phyloP scores from a whole-genome alignment of 1,284 basidiomycete genomes.

The Ceratobasidium papillatum region DNA sequence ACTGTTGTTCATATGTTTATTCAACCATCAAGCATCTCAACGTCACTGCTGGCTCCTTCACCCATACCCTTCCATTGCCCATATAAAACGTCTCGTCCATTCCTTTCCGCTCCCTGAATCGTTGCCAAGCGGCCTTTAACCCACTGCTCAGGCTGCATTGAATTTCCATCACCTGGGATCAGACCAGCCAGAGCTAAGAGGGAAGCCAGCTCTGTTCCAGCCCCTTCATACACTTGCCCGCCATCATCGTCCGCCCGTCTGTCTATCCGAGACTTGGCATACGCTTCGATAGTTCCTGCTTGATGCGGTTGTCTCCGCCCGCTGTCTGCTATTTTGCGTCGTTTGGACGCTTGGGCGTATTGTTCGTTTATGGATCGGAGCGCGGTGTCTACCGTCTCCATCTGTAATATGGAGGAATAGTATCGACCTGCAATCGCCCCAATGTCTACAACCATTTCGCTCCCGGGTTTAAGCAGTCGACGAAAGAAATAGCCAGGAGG shows the following conservation, averaged over 20 bases:
- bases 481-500: constrained; percentile 73
- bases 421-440: constrained; percentile 75
- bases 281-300: constrained; percentile 19
- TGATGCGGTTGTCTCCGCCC: background rate
- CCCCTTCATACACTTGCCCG: background rate
- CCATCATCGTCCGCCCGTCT: background rate
- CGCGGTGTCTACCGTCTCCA: constrained; percentile 40
- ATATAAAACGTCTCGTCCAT: constrained; percentile 12
- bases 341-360: background rate
- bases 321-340: background rate
- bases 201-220: background rate
- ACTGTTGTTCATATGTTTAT: background rate
- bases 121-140: constrained; percentile 18
- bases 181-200: constrained; percentile 7
- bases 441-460: constrained; percentile 71
- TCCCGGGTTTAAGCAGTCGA: constrained; percentile 67
- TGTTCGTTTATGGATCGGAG: constrained; percentile 4
- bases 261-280: background rate
- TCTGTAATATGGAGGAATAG: constrained; percentile 60
- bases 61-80: constrained; percentile 5
- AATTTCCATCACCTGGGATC: constrained; percentile 11
- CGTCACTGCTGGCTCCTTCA: constrained; percentile 22
- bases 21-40: constrained; percentile 22
- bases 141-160: constrained; percentile 28
- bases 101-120: constrained; percentile 20